Conservation (phyloP, 306 rosid genomes). For the Lagenaria siceraria region DNA sequence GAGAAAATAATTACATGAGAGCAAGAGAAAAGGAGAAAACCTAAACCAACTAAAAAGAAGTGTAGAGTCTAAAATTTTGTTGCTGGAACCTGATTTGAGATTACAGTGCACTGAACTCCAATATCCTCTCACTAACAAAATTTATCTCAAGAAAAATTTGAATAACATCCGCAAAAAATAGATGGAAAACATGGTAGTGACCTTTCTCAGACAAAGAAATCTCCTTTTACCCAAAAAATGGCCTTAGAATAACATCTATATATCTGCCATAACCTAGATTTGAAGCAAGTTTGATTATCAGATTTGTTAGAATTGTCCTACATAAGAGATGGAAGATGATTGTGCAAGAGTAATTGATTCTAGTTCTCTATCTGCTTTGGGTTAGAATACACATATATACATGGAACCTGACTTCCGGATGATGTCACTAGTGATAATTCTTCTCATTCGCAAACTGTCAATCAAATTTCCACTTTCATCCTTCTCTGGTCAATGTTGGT, state of each 20-base stretch:
- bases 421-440: neutral
- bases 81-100: neutral
- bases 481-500: too few species aligned
- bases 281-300: neutral
- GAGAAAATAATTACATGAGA: neutral
- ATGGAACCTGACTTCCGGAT: neutral
- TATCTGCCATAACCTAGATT: neutral
- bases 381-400: neutral
- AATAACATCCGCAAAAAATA: neutral
- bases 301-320: neutral
- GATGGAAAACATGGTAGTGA: too few species aligned
- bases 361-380: neutral
- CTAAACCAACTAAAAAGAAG: neutral
- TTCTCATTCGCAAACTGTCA: neutral
- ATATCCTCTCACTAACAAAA: neutral
- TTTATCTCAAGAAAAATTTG: neutral
- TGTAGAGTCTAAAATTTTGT: neutral
- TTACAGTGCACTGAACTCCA: neutral
- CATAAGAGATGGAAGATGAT: neutral
- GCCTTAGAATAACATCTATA: neutral
- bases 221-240: neutral
- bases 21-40: neutral
- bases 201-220: neutral
- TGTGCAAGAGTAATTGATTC: neutral
- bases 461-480: neutral